phyloP scores from a whole-genome alignment of 1,284 basidiomycete genomes.

The Trametes sp. region DNA sequence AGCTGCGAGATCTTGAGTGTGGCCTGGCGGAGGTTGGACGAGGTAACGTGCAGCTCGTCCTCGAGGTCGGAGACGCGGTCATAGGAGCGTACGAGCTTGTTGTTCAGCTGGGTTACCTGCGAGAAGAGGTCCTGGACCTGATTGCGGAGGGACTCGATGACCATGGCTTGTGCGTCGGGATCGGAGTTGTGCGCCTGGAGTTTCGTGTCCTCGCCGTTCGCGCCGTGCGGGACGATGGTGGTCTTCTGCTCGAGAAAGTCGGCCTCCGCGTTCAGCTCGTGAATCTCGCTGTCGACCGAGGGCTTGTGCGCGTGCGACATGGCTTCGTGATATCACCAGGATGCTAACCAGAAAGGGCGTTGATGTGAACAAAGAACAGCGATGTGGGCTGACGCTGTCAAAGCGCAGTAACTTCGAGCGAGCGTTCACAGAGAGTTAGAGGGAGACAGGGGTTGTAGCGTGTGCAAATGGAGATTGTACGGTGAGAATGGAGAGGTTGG shows the following conservation, averaged over 20 bases:
- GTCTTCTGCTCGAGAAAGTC: constrained; percentile 43
- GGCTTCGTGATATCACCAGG: background rate
- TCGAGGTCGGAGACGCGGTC: constrained; percentile 93
- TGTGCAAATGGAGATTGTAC: too few relatives aligned
- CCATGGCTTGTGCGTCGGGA: constrained; percentile 71
- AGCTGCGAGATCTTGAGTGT: constrained; percentile 73
- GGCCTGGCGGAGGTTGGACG: constrained; percentile 62
- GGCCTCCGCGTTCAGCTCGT: constrained; percentile 43
- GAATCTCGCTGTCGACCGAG: constrained; percentile 41
- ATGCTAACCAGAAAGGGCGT: background rate
- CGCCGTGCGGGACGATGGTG: constrained; percentile 31
- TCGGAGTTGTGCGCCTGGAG: constrained; percentile 37
- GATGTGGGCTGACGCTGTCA: constrained; percentile 9
- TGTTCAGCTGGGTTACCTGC: constrained; percentile 91
- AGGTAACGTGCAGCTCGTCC: constrained; percentile 82
- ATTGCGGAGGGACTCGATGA: constrained; percentile 79
- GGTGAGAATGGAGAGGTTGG: too few relatives aligned
- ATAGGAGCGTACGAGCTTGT: constrained; percentile 92
- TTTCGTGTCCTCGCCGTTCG: constrained; percentile 35
- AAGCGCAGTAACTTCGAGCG: constrained; percentile 4
- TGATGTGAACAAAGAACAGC: constrained; percentile 10
- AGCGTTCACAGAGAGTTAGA: too few relatives aligned
- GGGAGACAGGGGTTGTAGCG: background rate
- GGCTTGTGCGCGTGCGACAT: constrained; percentile 32
- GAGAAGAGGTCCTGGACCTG: constrained; percentile 89